Evolutionary conservation across 495 filamentous ascomycete species (phyloP).

Genomic region (Neurospora tetraspora): DNA sequence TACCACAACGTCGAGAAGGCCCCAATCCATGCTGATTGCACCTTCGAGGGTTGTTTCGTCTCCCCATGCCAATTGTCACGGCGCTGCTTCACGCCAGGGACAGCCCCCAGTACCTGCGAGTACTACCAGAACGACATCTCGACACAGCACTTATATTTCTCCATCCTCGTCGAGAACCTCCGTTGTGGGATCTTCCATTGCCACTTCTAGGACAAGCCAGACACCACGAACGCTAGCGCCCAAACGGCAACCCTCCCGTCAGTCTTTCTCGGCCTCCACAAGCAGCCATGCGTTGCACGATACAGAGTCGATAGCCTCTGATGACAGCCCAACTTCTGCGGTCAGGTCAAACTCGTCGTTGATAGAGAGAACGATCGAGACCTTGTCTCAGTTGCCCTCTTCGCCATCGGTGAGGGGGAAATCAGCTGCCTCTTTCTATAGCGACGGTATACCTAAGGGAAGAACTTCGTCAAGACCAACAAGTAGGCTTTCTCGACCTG

Average conservation of each 20-base stretch:
- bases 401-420: conserved; percentile 35
- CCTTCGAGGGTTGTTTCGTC: conserved; percentile 16
- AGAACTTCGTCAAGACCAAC: conserved; percentile 25
- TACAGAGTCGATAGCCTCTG: not conserved
- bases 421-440: conserved; percentile 29
- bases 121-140: not conserved
- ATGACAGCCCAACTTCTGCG: not conserved
- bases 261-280: not conserved
- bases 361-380: conserved; percentile 38
- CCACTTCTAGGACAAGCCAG: not conserved
- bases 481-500: conserved; percentile 29
- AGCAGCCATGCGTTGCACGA: not conserved
- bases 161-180: not conserved
- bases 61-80: conserved; percentile 6
- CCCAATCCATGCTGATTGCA: not conserved
- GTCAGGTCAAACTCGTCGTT: not conserved
- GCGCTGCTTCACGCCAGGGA: not conserved
- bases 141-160: not conserved
- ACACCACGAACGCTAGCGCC: not conserved
- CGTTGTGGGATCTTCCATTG: not conserved
- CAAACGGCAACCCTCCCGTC: not conserved
- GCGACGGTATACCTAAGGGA: conserved; percentile 3
- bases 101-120: not conserved
- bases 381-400: conserved; percentile 34
- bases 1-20: conserved; percentile 4